Base-by-base conservation (phyloP, 2,329 filamentous ascomycete species). In the Venturiaceae sp. region DNA sequence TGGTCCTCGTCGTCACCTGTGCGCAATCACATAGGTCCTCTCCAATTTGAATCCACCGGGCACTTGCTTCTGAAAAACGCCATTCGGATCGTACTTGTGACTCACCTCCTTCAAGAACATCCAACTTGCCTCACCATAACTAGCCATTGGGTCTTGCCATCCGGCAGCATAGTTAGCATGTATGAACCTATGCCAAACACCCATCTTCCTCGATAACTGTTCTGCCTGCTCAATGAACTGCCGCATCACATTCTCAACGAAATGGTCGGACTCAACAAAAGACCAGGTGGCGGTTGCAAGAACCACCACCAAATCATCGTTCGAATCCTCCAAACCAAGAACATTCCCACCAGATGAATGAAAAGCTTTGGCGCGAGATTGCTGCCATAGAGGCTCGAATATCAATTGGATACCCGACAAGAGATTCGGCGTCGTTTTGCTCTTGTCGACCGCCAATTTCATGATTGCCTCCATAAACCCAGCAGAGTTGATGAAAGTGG, bases 81-180 rank as follows among this genome's bases (percentile, higher is more conserved):
- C 62, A 19, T 55, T 36, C 0, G 69, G 68, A 62, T 74, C 71
- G 60, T 73, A 73, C 60, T 66, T 65, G 62, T 62, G 64, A 55
- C 67, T 69, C 8, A 69, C 66, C 6, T 55, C 59, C 62, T 63
- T 62, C 63, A 74, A 58, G 16, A 64, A 65, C 44, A 58, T 59
- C 54, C 66, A 64, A 57, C 64, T 69, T 21, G 59, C 63, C 13
- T 58, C 58, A 7, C 72, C 69, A 60, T 72, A 70, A 13, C 65
- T 62, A 4, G 55, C 57, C 26, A 73, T 66, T 6, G 71, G 70
- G 39, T 72, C 64, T 60, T 73, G 70, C 65, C 67, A 72, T 46
- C 61, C 57, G 5, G 64, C 67, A 7, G 70, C 71, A 60, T 73
- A 74, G 47, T 71, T 73, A 54, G 69, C 58, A 58, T 72, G 69